Evolutionary conservation across 1,139 yeast species (phyloP).

Genomic region (Arxiozyma bovina): DNA sequence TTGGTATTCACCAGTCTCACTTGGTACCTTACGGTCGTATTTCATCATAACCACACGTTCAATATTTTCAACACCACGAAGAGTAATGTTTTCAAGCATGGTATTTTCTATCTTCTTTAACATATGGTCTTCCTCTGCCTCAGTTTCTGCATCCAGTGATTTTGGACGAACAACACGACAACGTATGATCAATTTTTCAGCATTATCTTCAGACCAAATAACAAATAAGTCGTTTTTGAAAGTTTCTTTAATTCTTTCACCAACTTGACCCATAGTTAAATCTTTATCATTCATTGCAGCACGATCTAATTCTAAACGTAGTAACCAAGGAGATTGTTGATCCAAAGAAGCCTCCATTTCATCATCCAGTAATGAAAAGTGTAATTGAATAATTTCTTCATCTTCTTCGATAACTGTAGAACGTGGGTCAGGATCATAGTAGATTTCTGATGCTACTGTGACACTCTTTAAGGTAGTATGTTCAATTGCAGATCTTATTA

Average conservation of each 20-base stretch:
- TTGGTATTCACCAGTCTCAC: conserved; percentile 74
- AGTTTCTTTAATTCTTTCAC: conserved; percentile 86
- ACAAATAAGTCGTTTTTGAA: conserved; percentile 94
- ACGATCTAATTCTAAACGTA: conserved; percentile 94
- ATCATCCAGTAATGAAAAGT: conserved; percentile 95
- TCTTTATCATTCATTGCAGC: conserved; percentile 98
- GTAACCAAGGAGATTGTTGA: conserved; percentile 95
- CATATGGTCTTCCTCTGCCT: conserved; percentile 95
- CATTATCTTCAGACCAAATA: conserved; percentile 98
- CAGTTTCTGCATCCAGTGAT: conserved; percentile 84
- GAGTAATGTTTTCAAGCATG: conserved; percentile 88
- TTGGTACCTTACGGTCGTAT: conserved; percentile 72
- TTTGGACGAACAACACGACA: conserved; percentile 98
- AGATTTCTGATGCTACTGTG: conserved; percentile 94
- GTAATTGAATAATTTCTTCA: conserved; percentile 92
- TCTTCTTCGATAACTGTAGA: conserved; percentile 94
- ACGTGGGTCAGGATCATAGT: conserved; percentile 96
- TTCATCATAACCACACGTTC: conserved; percentile 80
- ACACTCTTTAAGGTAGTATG: conserved; percentile 93
- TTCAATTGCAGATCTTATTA: conserved; percentile 92
- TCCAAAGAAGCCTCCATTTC: conserved; percentile 89
- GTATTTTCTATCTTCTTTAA: conserved; percentile 91
- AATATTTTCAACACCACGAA: conserved; percentile 94
- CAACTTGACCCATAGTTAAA: conserved; percentile 96
- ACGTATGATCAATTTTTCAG: conserved; percentile 91